Evolutionary conservation across 441 rosid genomes (phyloP).

Genomic region (Erysimum pusillum): DNA sequence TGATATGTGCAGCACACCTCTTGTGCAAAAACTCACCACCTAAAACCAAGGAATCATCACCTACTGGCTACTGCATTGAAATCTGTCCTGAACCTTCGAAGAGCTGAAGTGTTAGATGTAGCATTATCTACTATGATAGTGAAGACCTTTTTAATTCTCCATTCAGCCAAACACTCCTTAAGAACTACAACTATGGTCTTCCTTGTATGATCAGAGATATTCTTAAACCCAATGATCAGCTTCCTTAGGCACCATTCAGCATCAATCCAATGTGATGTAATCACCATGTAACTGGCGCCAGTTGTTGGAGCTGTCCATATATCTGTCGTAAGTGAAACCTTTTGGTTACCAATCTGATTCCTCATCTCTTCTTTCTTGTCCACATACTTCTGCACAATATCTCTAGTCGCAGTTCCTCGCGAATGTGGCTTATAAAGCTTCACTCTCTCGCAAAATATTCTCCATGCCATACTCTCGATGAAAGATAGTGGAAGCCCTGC

Average conservation of each 20-base stretch:
- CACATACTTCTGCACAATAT: neutral
- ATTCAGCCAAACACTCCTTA: neutral
- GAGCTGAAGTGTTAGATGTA: neutral
- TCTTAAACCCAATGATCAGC: neutral
- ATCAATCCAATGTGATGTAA: neutral
- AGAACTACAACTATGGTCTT: neutral
- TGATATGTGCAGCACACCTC: neutral
- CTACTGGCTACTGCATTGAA: too few relatives aligned
- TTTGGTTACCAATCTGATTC: neutral
- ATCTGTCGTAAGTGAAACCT: neutral
- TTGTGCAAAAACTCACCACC: neutral
- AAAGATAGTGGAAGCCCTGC: neutral
- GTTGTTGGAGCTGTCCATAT: neutral
- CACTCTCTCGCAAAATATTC: neutral
- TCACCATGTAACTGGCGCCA: neutral
- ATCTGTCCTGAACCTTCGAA: too few relatives aligned
- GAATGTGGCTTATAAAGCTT: neutral
- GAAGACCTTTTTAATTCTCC: neutral
- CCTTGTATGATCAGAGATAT: neutral
- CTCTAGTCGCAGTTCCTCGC: neutral
- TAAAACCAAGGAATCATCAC: neutral
- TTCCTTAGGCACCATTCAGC: neutral
- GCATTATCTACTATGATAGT: conserved; percentile 7
- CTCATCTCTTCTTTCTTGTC: neutral
- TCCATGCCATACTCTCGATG: neutral